Percentiles rank a stretch among this genome's conserved stretches.
phyloP scores from a whole-genome alignment of 352 stramenopile genomes.

The Phytopythium chamaehyphon region DNA sequence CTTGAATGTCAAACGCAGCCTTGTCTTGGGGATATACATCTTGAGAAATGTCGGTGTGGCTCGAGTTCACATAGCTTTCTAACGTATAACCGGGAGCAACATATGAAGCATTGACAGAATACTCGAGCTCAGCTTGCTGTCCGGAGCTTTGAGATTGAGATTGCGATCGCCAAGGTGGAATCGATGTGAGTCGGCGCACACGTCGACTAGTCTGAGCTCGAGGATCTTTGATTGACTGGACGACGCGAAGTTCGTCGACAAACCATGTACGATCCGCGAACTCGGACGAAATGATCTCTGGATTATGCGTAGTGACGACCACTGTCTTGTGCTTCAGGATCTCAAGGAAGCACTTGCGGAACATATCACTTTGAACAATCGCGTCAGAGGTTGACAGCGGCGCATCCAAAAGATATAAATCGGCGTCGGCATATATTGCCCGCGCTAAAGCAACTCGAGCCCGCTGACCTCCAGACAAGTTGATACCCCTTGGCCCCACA shows the following conservation, averaged over 20 bases:
- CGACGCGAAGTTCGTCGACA: conserved; percentile 4
- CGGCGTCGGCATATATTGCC: conserved; percentile 38
- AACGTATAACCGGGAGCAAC: no score
- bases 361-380: conserved; percentile 88
- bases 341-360: conserved; percentile 26
- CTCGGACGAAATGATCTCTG: conserved; percentile 49
- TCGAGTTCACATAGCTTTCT: no score
- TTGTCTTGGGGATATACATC: no score
- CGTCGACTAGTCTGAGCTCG: conserved; percentile 1
- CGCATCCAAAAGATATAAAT: conserved; percentile 85
- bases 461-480: conserved; percentile 90
- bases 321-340: conserved; percentile 52
- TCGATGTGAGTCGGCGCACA: conserved; percentile 21
- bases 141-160: neutral
- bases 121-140: neutral
- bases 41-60: no score
- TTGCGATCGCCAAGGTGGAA: conserved; percentile 25
- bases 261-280: conserved; percentile 14
- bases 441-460: conserved; percentile 44
- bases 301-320: conserved; percentile 88
- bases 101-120: neutral
- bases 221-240: conserved; percentile 1
- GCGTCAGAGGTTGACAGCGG: conserved; percentile 87
- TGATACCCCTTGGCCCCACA: conserved; percentile 93
- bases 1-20: no score